These are phyloP conservation scores for Talaromyces liani DNA, from an alignment of 495 filamentous ascomycete genomes.

Conservation along the genomic window DNA sequence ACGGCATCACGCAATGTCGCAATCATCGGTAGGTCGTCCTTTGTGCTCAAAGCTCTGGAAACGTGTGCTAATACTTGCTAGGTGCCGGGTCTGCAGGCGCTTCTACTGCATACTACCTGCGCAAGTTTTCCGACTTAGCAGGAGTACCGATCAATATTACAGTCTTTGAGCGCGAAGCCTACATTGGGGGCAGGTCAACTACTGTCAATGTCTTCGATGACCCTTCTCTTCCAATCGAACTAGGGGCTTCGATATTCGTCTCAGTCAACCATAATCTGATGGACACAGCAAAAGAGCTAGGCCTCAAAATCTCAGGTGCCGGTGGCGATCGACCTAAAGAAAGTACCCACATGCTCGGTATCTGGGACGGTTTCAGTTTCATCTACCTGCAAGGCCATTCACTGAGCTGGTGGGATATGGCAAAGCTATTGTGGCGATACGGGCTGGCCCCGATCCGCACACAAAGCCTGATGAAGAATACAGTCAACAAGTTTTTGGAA, in stretches of 20 bases:
- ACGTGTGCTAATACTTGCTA: slow-evolving; percentile 21
- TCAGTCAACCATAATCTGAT: slow-evolving; percentile 75
- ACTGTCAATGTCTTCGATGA: slow-evolving; percentile 78
- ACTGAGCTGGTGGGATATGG: slow-evolving; percentile 68
- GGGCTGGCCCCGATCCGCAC: slow-evolving; percentile 70
- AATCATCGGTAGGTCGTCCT: slow-evolving; percentile 30
- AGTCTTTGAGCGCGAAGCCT: slow-evolving; percentile 73
- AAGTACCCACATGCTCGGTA: slow-evolving; percentile 48
- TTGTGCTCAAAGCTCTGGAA: too few relatives aligned
- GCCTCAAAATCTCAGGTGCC: slow-evolving; percentile 42
- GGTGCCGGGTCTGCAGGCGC: slow-evolving; percentile 88
- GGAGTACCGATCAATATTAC: slow-evolving; percentile 65
- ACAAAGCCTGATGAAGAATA: slow-evolving; percentile 61
- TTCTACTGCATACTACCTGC: slow-evolving; percentile 77
- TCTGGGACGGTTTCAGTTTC: slow-evolving; percentile 79
- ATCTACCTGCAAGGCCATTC: slow-evolving; percentile 55
- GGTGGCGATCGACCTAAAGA: slow-evolving; percentile 28
- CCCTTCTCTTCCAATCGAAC: slow-evolving; percentile 64
- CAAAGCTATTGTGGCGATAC: slow-evolving; percentile 78
- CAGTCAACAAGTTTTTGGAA: slow-evolving; percentile 65
- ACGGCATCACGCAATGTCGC: slow-evolving; percentile 22
- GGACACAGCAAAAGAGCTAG: slow-evolving; percentile 65
- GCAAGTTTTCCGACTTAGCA: slow-evolving; percentile 52
- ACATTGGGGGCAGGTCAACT: slow-evolving; percentile 82
- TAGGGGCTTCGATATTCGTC: slow-evolving; percentile 92